Conservation (phyloP, 2,329 filamentous ascomycete genomes). For the Xylariomycetidae sp. region DNA sequence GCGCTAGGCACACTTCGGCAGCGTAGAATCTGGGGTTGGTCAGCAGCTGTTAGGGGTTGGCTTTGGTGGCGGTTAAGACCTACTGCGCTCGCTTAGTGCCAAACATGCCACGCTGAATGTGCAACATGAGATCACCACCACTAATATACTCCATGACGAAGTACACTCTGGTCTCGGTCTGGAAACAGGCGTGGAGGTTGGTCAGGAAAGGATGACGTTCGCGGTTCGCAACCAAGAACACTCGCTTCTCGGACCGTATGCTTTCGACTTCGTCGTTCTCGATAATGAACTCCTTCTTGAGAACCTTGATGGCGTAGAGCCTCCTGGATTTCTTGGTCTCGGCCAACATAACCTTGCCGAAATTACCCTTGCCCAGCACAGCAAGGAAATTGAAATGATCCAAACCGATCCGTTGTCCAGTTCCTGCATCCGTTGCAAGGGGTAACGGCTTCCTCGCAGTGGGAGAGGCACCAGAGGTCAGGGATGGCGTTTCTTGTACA, state of each 20-base stretch:
- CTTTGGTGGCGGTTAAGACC: slow-evolving; percentile 30
- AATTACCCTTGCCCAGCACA: slow-evolving; percentile 97
- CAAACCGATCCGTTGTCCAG: slow-evolving; percentile 79
- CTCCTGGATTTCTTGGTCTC: slow-evolving; percentile 91
- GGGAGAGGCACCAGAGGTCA: slow-evolving; percentile 26
- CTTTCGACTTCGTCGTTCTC: slow-evolving; percentile 99
- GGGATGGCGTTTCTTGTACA: slow-evolving; percentile 31
- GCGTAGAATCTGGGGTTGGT: slow-evolving; percentile 73
- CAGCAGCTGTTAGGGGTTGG: neutral
- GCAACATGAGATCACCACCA: slow-evolving; percentile 96
- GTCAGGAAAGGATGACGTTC: slow-evolving; percentile 94
- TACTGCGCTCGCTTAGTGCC: slow-evolving; percentile 93
- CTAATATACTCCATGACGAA: slow-evolving; percentile 99
- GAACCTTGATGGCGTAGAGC: slow-evolving; percentile 95
- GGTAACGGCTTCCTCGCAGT: slow-evolving; percentile 56
- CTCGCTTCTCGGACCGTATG: slow-evolving; percentile 93
- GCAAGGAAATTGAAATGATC: slow-evolving; percentile 99
- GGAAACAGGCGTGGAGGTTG: slow-evolving; percentile 95
- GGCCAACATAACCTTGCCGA: slow-evolving; percentile 98
- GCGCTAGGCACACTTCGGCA: slow-evolving; percentile 88
- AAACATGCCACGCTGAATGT: slow-evolving; percentile 95
- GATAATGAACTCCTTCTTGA: slow-evolving; percentile 99
- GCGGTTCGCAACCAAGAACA: slow-evolving; percentile 94
- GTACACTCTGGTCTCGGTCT: slow-evolving; percentile 96
- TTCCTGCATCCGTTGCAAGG: slow-evolving; percentile 65